A percentile compares a stretch with the other conserved stretches of the same genome.
phyloP scores from a whole-genome alignment of 495 filamentous ascomycete species.

The Hypoxylon fuscum region DNA sequence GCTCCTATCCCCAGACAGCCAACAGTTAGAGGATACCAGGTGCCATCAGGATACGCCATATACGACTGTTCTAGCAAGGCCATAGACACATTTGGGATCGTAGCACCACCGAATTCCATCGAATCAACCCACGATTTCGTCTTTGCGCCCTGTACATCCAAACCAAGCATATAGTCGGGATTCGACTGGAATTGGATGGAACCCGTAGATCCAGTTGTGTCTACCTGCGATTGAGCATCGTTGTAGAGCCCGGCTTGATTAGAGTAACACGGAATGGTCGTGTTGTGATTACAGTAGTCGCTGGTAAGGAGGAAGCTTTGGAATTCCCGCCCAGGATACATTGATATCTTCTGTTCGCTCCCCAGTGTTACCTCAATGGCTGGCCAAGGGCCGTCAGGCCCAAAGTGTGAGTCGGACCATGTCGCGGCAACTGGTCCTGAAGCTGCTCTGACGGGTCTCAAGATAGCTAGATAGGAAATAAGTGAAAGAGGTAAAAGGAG shows the following conservation, averaged over 20 bases:
- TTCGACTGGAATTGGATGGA: constrained; percentile 25
- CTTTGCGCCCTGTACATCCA: constrained; percentile 25
- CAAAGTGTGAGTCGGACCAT: constrained; percentile 44
- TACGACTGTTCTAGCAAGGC: constrained; percentile 34
- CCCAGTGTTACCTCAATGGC: constrained; percentile 46
- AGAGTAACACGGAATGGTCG: constrained; percentile 33
- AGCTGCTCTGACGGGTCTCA: constrained; percentile 23
- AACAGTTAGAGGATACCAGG: constrained; percentile 46
- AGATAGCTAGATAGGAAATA: constrained; percentile 38
- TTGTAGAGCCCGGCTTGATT: constrained; percentile 42
- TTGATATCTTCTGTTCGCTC: constrained; percentile 40
- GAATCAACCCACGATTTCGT: constrained; percentile 39
- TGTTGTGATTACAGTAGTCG: constrained; percentile 43
- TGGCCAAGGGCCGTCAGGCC: constrained; percentile 52
- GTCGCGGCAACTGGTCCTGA: constrained; percentile 30
- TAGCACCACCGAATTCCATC: constrained; percentile 30
- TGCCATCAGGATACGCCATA: constrained; percentile 44
- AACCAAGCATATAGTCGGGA: constrained; percentile 37
- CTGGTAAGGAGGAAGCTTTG: constrained; percentile 41
- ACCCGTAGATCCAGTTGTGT: constrained; percentile 38
- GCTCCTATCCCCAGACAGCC: constrained; percentile 51
- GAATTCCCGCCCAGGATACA: constrained; percentile 47
- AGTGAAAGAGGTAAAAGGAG: constrained; percentile 38
- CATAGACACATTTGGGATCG: constrained; percentile 37
- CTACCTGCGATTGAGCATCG: constrained; percentile 35